phyloP scores from a whole-genome alignment of 2,329 filamentous ascomycete genomes.

The Scedosporium aurantiacum region DNA sequence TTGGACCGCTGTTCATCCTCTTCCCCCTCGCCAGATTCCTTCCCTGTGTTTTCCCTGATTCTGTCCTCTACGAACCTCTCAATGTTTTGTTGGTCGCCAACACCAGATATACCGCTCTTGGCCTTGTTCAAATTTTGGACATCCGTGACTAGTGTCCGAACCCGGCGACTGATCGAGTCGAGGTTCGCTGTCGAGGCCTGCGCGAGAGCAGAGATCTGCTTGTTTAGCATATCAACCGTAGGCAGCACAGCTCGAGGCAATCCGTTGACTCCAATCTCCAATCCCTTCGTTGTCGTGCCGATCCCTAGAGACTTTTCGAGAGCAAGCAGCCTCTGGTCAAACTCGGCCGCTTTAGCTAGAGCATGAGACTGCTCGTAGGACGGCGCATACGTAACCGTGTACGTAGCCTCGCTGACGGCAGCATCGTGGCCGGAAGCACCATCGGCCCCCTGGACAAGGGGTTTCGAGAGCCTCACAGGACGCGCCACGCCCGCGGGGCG shows the following conservation, averaged over 20 bases:
- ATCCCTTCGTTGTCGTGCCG: slow-evolving; percentile 50
- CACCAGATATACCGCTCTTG: slow-evolving; percentile 17
- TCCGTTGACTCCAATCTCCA: slow-evolving; percentile 47
- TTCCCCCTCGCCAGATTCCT: slow-evolving; percentile 48
- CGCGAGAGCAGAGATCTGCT: slow-evolving; percentile 65
- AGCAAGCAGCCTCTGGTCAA: slow-evolving; percentile 68
- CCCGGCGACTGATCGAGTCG: slow-evolving; percentile 58
- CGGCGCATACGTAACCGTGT: slow-evolving; percentile 54
- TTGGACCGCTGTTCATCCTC: slow-evolving; percentile 64
- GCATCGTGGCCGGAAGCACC: neutral
- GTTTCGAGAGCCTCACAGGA: neutral
- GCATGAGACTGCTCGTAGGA: slow-evolving; percentile 58
- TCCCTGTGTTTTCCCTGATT: slow-evolving; percentile 20
- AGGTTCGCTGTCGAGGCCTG: slow-evolving; percentile 62
- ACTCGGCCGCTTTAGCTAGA: slow-evolving; percentile 72
- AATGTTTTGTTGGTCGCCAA: neutral
- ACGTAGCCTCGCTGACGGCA: slow-evolving; percentile 32
- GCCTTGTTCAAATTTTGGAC: slow-evolving; percentile 61
- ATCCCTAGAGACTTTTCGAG: slow-evolving; percentile 77
- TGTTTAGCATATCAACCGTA: slow-evolving; percentile 68
- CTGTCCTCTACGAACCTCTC: neutral
- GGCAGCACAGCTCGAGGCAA: slow-evolving; percentile 64
- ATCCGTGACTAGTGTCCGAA: slow-evolving; percentile 60
- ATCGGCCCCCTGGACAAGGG: neutral
- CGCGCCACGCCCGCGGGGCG: slow-evolving; percentile 14